phyloP scores from a whole-genome alignment of 2,329 filamentous ascomycete genomes.

The Fusarium sp. region DNA sequence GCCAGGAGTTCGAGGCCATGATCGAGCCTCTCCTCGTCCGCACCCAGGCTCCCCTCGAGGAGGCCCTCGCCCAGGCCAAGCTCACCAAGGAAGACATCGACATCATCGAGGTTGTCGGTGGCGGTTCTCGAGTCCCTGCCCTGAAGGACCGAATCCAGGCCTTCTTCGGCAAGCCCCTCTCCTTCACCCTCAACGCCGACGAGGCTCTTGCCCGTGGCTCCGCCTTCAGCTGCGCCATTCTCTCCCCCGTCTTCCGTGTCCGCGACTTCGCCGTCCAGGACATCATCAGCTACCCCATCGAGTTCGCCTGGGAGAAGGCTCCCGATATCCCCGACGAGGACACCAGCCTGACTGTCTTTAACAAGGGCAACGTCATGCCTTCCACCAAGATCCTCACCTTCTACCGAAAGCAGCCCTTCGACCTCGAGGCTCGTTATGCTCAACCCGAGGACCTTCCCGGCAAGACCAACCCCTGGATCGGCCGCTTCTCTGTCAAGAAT shows the following conservation, averaged over 20 bases:
- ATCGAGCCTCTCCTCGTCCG: slow-evolving; percentile 85
- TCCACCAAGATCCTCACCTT: slow-evolving; percentile 99
- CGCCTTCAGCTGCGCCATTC: slow-evolving; percentile 96
- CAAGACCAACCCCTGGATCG: slow-evolving; percentile 94
- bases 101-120: slow-evolving; percentile 91
- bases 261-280: slow-evolving; percentile 98
- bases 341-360: slow-evolving; percentile 96
- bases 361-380: slow-evolving; percentile 95
- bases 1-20: slow-evolving; percentile 93
- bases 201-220: slow-evolving; percentile 96
- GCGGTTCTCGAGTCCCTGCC: slow-evolving; percentile 91
- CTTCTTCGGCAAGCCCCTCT: slow-evolving; percentile 93
- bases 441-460: slow-evolving; percentile 88
- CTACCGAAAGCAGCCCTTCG: slow-evolving; percentile 97
- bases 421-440: slow-evolving; percentile 93
- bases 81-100: slow-evolving; percentile 94
- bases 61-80: slow-evolving; percentile 94
- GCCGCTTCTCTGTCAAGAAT: slow-evolving; percentile 96
- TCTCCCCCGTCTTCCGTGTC: slow-evolving; percentile 97
- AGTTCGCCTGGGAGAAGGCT: slow-evolving; percentile 99
- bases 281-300: slow-evolving; percentile 97
- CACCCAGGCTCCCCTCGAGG: slow-evolving; percentile 80
- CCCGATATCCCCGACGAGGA: slow-evolving; percentile 98
- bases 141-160: slow-evolving; percentile 90
- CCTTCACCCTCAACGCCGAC: slow-evolving; percentile 97